A percentile compares a stretch with the other conserved stretches of the same genome.
These are phyloP conservation scores for Cryphonectria carpinicola DNA, from an alignment of 2,329 filamentous ascomycete genomes.

Conservation along the genomic window DNA sequence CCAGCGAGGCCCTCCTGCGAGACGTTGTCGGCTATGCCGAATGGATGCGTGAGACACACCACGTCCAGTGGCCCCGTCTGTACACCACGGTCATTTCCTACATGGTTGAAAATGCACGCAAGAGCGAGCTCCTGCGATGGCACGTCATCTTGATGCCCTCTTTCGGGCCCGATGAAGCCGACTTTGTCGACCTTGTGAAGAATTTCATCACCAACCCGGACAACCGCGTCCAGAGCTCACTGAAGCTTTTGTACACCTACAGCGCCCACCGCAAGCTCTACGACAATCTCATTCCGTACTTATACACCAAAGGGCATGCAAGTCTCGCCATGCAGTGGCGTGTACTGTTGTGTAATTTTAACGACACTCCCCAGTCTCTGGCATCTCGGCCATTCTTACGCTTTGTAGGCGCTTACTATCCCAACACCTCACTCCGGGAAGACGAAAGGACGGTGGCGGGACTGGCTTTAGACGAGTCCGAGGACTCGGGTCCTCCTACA, in stretches of 20 bases:
- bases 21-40: constrained; percentile 46
- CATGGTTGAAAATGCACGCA: constrained; percentile 46
- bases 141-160: constrained; percentile 49
- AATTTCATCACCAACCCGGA: constrained; percentile 45
- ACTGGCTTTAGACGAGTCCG: constrained; percentile 32
- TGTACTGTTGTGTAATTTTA: constrained; percentile 42
- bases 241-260: constrained; percentile 51
- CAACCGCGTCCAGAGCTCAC: constrained; percentile 42
- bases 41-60: constrained; percentile 45
- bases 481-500: neutral
- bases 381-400: constrained; percentile 52
- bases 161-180: constrained; percentile 47
- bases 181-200: constrained; percentile 47
- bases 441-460: constrained; percentile 41
- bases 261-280: constrained; percentile 51
- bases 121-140: constrained; percentile 49
- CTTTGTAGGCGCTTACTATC: constrained; percentile 52
- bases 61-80: constrained; percentile 53
- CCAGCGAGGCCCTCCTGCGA: constrained; percentile 39
- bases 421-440: constrained; percentile 41
- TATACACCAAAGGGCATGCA: constrained; percentile 53
- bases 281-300: constrained; percentile 54
- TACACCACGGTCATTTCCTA: constrained; percentile 52
- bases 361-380: constrained; percentile 47
- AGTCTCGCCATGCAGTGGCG: constrained; percentile 54